phyloP scores from a whole-genome alignment of 176 grass and related monocot species.

The Phragmites australis region DNA sequence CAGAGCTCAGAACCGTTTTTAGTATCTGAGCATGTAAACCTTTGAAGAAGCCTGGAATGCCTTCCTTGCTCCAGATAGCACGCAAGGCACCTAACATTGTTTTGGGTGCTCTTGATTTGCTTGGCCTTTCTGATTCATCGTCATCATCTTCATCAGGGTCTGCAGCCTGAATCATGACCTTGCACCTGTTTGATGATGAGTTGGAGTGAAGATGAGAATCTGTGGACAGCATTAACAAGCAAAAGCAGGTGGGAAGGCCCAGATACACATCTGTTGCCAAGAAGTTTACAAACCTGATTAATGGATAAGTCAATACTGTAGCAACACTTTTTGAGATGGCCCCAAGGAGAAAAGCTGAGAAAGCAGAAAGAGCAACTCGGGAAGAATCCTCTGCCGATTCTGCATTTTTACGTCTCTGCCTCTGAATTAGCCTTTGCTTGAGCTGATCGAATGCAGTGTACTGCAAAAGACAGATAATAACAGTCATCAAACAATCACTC shows the following conservation, averaged over 20 bases:
- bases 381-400: constrained; percentile 49
- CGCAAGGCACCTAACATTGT: constrained; percentile 71
- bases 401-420: constrained; percentile 41
- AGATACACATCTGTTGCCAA: background rate
- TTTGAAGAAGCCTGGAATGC: constrained; percentile 91
- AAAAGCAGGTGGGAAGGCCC: background rate
- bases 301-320: constrained; percentile 85
- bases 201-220: constrained; percentile 11
- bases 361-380: constrained; percentile 73
- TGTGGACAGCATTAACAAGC: background rate
- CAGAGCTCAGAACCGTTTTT: constrained; percentile 95
- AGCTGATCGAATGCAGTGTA: constrained; percentile 98
- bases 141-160: constrained; percentile 52
- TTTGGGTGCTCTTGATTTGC: constrained; percentile 55
- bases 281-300: constrained; percentile 73
- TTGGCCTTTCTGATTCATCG: constrained; percentile 37
- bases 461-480: constrained; percentile 45
- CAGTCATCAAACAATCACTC: constrained; percentile 10
- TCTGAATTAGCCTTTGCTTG: constrained; percentile 63
- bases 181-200: constrained; percentile 60
- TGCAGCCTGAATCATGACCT: constrained; percentile 94
- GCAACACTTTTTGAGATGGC: constrained; percentile 88
- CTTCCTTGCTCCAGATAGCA: constrained; percentile 91
- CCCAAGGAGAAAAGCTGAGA: constrained; percentile 80
- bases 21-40: constrained; percentile 90